phyloP scores from a whole-genome alignment of 169 alveolate species.

The Eimeria sp. region DNA sequence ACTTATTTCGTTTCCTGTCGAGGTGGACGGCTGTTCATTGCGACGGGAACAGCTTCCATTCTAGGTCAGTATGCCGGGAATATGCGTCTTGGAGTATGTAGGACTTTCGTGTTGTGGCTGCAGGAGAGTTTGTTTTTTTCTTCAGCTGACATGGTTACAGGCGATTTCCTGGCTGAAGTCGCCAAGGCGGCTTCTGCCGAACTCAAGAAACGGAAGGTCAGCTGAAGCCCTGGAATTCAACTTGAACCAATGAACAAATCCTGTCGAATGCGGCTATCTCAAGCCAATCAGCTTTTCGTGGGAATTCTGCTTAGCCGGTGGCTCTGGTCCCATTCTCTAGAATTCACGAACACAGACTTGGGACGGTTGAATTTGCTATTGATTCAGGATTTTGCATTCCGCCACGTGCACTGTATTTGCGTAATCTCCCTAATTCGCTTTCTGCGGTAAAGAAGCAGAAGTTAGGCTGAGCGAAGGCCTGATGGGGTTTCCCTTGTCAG shows the following conservation, averaged over 20 bases:
- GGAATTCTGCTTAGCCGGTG: background rate
- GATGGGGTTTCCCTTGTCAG: background rate
- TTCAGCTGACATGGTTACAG: background rate
- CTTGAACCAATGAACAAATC: background rate
- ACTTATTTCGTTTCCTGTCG: background rate
- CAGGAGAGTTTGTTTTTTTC: conserved; percentile 49
- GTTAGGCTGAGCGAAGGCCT: no score
- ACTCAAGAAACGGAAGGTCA: conserved; percentile 11
- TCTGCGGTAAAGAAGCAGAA: no score
- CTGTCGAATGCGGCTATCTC: background rate
- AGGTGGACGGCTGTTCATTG: background rate
- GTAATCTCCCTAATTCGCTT: no score
- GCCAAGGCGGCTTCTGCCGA: conserved; percentile 33
- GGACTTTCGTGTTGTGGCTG: background rate
- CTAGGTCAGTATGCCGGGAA: background rate
- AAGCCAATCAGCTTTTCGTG: background rate
- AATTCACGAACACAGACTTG: background rate
- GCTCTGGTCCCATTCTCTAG: background rate
- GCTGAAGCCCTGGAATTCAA: background rate
- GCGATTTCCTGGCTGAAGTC: conserved; percentile 37
- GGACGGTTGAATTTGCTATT: background rate
- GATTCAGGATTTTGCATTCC: background rate
- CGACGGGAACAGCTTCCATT: background rate
- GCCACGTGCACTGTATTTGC: background rate
- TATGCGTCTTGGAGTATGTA: background rate